Conservation (phyloP, 2,329 filamentous ascomycete species). For the Corynespora cassiicola region DNA sequence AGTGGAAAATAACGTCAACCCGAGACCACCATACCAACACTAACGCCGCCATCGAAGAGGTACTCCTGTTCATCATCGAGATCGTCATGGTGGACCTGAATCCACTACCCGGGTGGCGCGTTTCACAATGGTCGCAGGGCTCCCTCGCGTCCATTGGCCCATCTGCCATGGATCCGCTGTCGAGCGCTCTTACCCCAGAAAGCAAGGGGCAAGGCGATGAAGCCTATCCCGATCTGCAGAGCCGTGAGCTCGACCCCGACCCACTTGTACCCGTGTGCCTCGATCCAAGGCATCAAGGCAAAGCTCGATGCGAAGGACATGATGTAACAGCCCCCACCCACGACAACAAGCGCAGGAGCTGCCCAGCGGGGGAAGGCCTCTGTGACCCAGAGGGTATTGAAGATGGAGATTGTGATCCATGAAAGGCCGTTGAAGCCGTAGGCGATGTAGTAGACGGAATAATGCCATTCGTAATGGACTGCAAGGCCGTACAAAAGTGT, state of each 20-base stretch:
- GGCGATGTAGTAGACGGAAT: background rate
- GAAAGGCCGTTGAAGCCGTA: constrained; percentile 4
- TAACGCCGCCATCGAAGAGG: too few species aligned
- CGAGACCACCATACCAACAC: too few species aligned
- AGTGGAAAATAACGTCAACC: too few species aligned
- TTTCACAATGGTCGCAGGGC: constrained; percentile 38
- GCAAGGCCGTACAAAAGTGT: background rate
- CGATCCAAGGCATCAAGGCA: constrained; percentile 30
- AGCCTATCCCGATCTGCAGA: constrained; percentile 39
- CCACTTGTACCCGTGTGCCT: constrained; percentile 30
- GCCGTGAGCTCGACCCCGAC: constrained; percentile 43
- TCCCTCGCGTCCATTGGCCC: constrained; percentile 32
- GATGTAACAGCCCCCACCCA: background rate
- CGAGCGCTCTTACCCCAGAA: constrained; percentile 38
- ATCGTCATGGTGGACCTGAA: too few species aligned
- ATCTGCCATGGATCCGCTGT: constrained; percentile 35
- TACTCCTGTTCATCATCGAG: too few species aligned
- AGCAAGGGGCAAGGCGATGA: constrained; percentile 32
- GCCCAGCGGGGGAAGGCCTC: constrained; percentile 5
- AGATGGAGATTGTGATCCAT: background rate
- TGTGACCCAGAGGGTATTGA: constrained; percentile 7
- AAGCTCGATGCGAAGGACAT: constrained; percentile 31
- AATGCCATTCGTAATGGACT: constrained; percentile 1
- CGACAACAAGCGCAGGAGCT: constrained; percentile 1
- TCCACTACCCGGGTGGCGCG: too few species aligned